Conservation (phyloP, 2,329 filamentous ascomycete genomes). For the Huntiella bhutanensis region DNA sequence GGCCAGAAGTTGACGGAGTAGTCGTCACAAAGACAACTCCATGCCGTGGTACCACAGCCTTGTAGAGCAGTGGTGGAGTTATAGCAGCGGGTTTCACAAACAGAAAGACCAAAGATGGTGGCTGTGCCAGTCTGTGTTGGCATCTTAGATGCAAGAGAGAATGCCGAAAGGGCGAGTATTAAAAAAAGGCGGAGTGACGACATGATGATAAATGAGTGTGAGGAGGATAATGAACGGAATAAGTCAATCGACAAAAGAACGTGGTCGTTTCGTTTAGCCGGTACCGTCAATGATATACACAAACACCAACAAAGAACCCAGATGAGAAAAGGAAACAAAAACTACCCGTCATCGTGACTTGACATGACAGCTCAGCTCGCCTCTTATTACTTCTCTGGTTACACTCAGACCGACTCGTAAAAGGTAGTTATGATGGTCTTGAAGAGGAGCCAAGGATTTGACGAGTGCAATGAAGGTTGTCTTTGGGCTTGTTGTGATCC, state of each 20-base stretch:
- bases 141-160: neutral
- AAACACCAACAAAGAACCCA: too few relatives aligned
- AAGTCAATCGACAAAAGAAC: neutral
- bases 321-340: neutral
- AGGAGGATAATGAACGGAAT: neutral
- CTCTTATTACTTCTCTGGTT: too few relatives aligned
- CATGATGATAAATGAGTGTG: neutral
- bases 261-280: neutral
- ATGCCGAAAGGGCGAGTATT: neutral
- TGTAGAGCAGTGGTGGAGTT: conserved; percentile 7
- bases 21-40: conserved; percentile 7
- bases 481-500: too few relatives aligned
- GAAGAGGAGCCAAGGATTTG: too few relatives aligned
- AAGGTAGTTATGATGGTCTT: too few relatives aligned
- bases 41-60: conserved; percentile 8
- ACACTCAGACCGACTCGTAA: too few relatives aligned
- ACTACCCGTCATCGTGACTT: neutral
- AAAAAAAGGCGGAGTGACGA: neutral
- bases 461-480: too few relatives aligned
- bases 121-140: neutral
- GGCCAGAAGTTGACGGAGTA: conserved; percentile 8
- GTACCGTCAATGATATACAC: too few relatives aligned
- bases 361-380: too few relatives aligned
- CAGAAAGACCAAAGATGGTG: conserved; percentile 7
- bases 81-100: conserved; percentile 11